Evolutionary conservation across 148 eudicot species (phyloP).

Genomic region (Hydrangea macrophylla): DNA sequence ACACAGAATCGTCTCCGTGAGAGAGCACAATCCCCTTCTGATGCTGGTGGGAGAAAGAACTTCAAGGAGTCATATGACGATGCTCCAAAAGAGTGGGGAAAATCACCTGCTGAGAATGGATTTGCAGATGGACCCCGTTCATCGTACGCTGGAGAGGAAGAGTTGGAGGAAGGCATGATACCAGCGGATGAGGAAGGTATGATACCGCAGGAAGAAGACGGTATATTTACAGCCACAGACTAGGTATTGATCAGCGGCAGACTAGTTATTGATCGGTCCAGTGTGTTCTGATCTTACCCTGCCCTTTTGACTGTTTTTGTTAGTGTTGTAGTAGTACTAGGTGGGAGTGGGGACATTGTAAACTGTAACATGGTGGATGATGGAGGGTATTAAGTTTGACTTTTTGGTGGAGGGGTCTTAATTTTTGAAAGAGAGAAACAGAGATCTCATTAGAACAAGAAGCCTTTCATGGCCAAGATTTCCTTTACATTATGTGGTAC

Average conservation of each 20-base stretch:
- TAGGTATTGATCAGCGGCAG: background rate
- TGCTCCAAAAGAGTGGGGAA: constrained; percentile 6
- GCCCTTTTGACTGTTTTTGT: background rate
- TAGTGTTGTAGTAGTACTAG: background rate
- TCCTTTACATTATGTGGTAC: background rate
- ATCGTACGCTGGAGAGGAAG: constrained; percentile 17
- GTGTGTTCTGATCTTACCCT: background rate
- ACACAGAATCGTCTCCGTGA: background rate
- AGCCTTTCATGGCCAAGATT: background rate
- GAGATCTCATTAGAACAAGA: background rate
- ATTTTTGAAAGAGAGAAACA: background rate
- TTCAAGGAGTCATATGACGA: background rate
- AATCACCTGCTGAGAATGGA: background rate
- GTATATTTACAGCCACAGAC: background rate
- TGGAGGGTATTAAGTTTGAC: background rate
- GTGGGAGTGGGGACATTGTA: background rate
- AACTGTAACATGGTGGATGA: background rate
- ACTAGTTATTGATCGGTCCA: background rate
- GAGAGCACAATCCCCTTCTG: background rate
- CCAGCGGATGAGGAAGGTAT: constrained; percentile 16
- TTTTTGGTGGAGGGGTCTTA: background rate
- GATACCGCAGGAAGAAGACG: background rate
- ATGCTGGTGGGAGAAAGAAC: background rate
- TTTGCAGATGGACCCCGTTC: background rate
- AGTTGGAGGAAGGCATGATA: constrained; percentile 28